Conservation (phyloP, 495 filamentous ascomycete genomes). For the Penicillium cosmopolitanum region DNA sequence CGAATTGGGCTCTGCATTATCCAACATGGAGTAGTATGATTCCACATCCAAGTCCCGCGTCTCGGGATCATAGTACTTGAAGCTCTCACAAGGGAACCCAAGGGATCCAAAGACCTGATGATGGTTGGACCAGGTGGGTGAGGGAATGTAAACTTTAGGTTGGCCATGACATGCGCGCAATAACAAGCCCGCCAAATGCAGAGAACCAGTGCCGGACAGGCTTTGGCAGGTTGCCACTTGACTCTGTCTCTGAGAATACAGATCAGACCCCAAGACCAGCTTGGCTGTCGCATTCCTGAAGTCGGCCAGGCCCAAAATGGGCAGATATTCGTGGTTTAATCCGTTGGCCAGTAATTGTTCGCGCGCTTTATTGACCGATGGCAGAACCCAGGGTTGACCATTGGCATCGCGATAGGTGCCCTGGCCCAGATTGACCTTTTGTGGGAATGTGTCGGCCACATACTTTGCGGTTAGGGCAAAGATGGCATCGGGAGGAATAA, state of each 20-base stretch:
- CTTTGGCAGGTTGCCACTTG: conserved; percentile 56
- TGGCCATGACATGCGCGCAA: conserved; percentile 46
- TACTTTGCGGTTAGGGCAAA: conserved; percentile 41
- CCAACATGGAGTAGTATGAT: conserved; percentile 24
- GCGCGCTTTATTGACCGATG: conserved; percentile 31
- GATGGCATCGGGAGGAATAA: conserved; percentile 41
- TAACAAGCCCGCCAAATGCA: conserved; percentile 80
- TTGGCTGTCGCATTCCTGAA: conserved; percentile 30
- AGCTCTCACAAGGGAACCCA: conserved; percentile 31
- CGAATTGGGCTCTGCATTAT: conserved; percentile 24
- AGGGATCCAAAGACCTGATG: conserved; percentile 39
- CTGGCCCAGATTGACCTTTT: conserved; percentile 43
- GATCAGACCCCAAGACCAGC: conserved; percentile 25
- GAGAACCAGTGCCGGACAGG: conserved; percentile 83
- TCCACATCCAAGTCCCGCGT: conserved; percentile 26
- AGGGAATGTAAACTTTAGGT: conserved; percentile 36
- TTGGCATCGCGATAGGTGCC: conserved; percentile 44
- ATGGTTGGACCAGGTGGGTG: conserved; percentile 46
- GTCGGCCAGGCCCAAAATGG: conserved; percentile 25
- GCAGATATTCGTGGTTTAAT: conserved; percentile 18
- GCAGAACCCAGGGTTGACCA: conserved; percentile 47
- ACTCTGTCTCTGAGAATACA: conserved; percentile 5
- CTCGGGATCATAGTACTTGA: conserved; percentile 31
- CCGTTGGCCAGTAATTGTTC: conserved; percentile 6
- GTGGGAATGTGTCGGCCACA: conserved; percentile 26